Base-by-base conservation (phyloP, 1,284 basidiomycete species). In the Phlebopus sp. region DNA sequence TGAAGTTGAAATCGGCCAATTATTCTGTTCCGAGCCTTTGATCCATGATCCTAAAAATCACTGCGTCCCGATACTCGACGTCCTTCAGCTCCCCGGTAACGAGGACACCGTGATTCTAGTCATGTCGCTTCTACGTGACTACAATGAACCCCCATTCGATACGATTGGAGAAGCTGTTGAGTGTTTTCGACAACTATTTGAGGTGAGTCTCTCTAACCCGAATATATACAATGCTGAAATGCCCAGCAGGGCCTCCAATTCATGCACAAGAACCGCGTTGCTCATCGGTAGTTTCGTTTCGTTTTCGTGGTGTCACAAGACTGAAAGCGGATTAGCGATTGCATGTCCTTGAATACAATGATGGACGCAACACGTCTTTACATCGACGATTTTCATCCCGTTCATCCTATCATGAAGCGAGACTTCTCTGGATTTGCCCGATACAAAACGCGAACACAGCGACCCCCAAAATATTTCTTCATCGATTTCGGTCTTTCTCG, bases 401-500 rank as follows among this genome's bases (percentile, higher is more conserved):
- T 32, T 1, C 37, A 30, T 7, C 17, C 42, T 8, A 15, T 34
- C 3, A 46, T 29, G 40, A 65, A 52, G 11, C 54, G 54, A 5
- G 59, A 66, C 36, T 50, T 50, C 6, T 54, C 47, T 2, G 59
- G 64, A n/a, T n/a, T n/a, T n/a, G n/a, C n/a, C n/a, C n/a, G n/a
- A n/a, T n/a, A n/a, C n/a, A n/a, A n/a, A n/a, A n/a, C n/a, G n/a
- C n/a, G n/a, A n/a, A n/a, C n/a, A n/a, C n/a, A n/a, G n/a, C n/a
- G n/a, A n/a, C 64, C 67, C 4, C 56, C 66, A 0, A 66, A 58
- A 42, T 72, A 73, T 44, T 57, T 64, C 36, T 55, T 68, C 9
- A 70, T 71, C 15, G 74, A 75, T 51, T 76, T 74, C 37, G 71
- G 71, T 1, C 30, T 70, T 2, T 67, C 70, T 2, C 51, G 55